phyloP scores from a whole-genome alignment of 2,329 filamentous ascomycete species.

The Calonectria henricotiae region DNA sequence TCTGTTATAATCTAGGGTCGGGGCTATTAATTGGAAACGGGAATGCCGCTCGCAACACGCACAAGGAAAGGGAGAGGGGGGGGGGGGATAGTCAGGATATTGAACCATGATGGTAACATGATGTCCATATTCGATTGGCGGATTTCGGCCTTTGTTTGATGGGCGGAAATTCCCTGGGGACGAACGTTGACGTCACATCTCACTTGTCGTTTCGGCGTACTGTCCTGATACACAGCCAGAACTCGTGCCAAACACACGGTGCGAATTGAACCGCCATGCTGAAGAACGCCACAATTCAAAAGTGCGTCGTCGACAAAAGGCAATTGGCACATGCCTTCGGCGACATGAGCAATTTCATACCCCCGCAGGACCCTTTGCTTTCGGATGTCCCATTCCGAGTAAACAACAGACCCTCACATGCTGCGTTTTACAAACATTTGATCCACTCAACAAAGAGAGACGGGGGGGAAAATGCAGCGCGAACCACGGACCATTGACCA shows the following conservation, averaged over 20 bases:
- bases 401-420: neutral
- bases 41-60: conserved; percentile 3
- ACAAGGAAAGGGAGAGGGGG: too few relatives aligned
- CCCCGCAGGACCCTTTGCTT: neutral
- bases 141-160: neutral
- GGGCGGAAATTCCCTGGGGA: neutral
- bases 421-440: conserved; percentile 20
- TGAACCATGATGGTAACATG: neutral
- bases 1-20: conserved; percentile 34
- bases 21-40: conserved; percentile 26
- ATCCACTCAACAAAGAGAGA: neutral
- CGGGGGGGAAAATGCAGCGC: conserved; percentile 28
- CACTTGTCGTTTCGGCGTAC: conserved; percentile 25
- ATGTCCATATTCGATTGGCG: neutral
- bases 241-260: conserved; percentile 35
- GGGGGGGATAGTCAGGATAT: neutral
- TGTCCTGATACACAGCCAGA: conserved; percentile 18
- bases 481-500: conserved; percentile 9
- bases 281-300: conserved; percentile 30
- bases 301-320: neutral
- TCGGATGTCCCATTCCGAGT: conserved; percentile 8
- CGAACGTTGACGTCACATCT: conserved; percentile 28
- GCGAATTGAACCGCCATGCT: neutral
- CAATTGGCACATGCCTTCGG: neutral
- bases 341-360: conserved; percentile 2